Percentiles rank a stretch among this genome's conserved stretches.
phyloP scores from a whole-genome alignment of 805 yeast species.

The Wickerhamomyces chaumierensis region DNA sequence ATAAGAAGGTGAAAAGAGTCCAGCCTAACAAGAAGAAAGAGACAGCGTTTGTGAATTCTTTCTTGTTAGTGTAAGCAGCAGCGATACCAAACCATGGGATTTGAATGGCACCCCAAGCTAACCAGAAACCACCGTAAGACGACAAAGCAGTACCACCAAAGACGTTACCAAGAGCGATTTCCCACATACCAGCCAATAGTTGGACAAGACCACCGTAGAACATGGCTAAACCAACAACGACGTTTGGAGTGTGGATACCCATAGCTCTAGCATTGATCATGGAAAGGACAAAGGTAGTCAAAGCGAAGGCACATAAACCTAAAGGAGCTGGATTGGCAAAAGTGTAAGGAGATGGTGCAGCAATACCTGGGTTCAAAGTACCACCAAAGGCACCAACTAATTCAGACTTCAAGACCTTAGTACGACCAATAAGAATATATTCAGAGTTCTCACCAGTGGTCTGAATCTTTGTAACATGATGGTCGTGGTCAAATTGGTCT shows the following conservation, averaged over 20 bases:
- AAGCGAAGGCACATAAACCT: conserved; percentile 50
- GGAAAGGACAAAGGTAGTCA: conserved; percentile 50
- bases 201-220: conserved; percentile 58
- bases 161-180: conserved; percentile 49
- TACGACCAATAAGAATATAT: conserved; percentile 16
- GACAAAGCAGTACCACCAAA: conserved; percentile 43
- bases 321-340: conserved; percentile 58
- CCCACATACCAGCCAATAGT: conserved; percentile 58
- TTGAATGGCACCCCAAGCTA: conserved; percentile 48
- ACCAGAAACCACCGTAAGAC: conserved; percentile 50
- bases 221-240: conserved; percentile 49
- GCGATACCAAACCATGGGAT: conserved; percentile 40
- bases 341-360: conserved; percentile 34
- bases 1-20: conserved; percentile 40
- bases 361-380: conserved; percentile 49
- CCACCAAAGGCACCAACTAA: conserved; percentile 60
- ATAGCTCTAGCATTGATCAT: conserved; percentile 44
- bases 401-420: conserved; percentile 29
- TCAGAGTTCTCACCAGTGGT: conserved; percentile 17
- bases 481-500: conserved; percentile 6
- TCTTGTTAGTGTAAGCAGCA: conserved; percentile 28
- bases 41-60: conserved; percentile 32
- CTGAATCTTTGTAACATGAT: neutral
- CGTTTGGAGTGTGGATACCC: conserved; percentile 41
- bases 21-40: conserved; percentile 44